Evolutionary conservation across 2,329 filamentous ascomycete species (phyloP), one percentile per base, ranked within the genome.

Genomic region (Aspergillus sp.): DNA sequence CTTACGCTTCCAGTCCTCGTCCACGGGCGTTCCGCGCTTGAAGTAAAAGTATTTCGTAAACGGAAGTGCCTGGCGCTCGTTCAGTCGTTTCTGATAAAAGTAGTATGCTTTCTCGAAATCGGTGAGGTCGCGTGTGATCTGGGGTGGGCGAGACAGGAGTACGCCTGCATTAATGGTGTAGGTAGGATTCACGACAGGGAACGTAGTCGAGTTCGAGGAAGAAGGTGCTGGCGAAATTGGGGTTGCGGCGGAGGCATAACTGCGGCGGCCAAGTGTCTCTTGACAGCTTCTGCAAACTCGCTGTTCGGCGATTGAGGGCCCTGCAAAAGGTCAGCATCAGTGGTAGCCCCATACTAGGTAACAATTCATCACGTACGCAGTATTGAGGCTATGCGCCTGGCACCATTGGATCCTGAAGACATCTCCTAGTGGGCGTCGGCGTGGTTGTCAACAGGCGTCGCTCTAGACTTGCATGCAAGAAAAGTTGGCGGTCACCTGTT

Each of bases 41-140:
- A 93, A 96, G 83, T 96, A 99, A 78, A 98, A 95, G 73, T 90
- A 90, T 64, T 90, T 86, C 56, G 89, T 89, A 75, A 98, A 99
- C 2, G 93, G 90, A 4, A 95, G 83, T 18, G 88, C 87, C 52
- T 96, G 83, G 43, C 95, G 90, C 81, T 99, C 95, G 76, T 98
- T 96, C 59, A 99, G 83, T 13, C 95, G 91, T 68, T 93, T 93
- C 79, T 99, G 95, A 80, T 99, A 99, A 74, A 99, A 92, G 81
- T 89, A 96, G 78, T 89, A 98, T 62, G 93, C 83, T 71, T 91
- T 89, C 76, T 99, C 95, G 76, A 99, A 98, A 12, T 90, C 83
- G 34, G 89, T 90, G 53, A 93, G 87, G 60, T 89, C 82, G 64
- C 90, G 89, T 24, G 95, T 98, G 68, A 99, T 82, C 58, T 96